phyloP scores from a whole-genome alignment of 202 grass and related monocot genomes.

The Schoenoplectus triqueter region DNA sequence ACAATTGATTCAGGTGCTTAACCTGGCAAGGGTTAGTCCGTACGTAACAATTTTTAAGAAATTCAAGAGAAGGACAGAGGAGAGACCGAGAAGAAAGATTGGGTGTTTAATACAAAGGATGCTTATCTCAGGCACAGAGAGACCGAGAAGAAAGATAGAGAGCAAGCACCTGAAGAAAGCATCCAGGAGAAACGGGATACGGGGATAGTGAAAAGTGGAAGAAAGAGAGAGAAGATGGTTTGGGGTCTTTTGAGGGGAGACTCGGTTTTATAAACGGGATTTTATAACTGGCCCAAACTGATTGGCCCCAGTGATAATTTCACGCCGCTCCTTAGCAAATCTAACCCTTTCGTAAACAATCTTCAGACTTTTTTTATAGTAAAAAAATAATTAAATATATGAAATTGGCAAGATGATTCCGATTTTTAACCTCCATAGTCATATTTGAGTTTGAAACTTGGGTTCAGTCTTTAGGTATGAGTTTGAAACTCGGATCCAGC shows the following conservation, averaged over 20 bases:
- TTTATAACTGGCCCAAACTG: conserved; percentile 11
- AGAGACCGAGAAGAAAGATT: not conserved
- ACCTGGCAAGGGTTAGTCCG: conserved; percentile 24
- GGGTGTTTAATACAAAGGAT: conserved; percentile 1
- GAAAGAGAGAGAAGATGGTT: not conserved
- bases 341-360: not conserved
- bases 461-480: too few species aligned
- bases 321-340: not conserved
- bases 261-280: not conserved
- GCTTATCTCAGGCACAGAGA: not conserved
- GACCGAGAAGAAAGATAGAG: conserved; percentile 25
- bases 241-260: conserved; percentile 13
- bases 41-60: conserved; percentile 23
- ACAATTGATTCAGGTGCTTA: conserved; percentile 32
- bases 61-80: conserved; percentile 9
- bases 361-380: too few species aligned
- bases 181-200: not conserved
- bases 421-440: too few species aligned
- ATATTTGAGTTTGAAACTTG: too few species aligned
- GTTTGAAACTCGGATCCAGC: too few species aligned
- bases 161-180: conserved; percentile 23
- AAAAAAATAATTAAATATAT: too few species aligned
- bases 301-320: conserved; percentile 9
- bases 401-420: too few species aligned
- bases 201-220: not conserved